phyloP scores from a whole-genome alignment of 225 moss, liverwort and hornwort species.

The Pleurozium schreberi region DNA sequence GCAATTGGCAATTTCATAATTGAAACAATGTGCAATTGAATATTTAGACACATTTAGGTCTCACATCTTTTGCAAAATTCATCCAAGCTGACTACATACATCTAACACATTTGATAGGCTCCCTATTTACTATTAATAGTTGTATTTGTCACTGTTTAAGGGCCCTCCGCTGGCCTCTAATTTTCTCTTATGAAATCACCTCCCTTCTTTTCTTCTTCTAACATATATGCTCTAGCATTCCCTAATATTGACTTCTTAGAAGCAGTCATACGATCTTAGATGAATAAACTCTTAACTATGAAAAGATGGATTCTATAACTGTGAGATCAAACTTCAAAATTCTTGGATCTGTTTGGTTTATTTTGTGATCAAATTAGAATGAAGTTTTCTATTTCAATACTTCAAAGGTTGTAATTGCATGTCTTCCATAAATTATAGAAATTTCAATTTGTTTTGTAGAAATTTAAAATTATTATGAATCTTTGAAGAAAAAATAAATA shows the following conservation, averaged over 20 bases:
- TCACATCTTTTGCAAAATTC: no score
- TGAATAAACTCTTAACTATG: rapidly evolving
- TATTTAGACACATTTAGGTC: no score
- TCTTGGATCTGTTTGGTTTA: rapidly evolving
- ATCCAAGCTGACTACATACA: no score
- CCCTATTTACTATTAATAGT: no score
- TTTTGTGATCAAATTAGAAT: background rate
- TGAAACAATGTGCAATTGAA: no score
- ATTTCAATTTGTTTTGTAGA: background rate
- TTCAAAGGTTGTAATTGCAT: background rate
- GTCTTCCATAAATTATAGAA: background rate
- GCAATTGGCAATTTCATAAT: no score
- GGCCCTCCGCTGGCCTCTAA: no score
- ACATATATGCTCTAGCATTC: no score
- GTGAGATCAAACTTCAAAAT: background rate
- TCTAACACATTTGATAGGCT: no score
- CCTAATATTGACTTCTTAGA: background rate
- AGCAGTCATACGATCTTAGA: rapidly evolving
- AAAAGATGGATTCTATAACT: background rate
- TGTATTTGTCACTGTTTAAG: no score
- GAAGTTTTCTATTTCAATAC: background rate
- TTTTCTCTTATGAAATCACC: no score
- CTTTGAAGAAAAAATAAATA: background rate
- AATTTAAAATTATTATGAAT: background rate
- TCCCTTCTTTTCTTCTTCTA: background rate